Conservation (phyloP, 1,284 basidiomycete genomes). For the Melampsora larici-populina region DNA sequence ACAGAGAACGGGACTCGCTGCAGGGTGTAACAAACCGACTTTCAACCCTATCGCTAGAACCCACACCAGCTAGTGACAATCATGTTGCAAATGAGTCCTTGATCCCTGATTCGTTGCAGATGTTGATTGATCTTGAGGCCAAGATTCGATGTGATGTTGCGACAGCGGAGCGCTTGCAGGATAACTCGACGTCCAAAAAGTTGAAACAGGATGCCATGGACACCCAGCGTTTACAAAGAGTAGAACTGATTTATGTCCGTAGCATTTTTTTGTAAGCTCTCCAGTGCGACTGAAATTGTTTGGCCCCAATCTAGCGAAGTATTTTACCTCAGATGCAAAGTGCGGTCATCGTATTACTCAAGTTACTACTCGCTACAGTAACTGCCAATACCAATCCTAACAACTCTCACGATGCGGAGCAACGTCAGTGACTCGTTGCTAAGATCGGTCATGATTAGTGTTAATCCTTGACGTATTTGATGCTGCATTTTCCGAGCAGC, state of each 20-base stretch:
- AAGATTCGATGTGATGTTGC: conserved; percentile 59
- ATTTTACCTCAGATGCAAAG: conserved; percentile 76
- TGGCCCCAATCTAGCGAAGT: conserved; percentile 54
- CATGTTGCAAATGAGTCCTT: conserved; percentile 45
- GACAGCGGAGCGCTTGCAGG: conserved; percentile 46
- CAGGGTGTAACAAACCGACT: conserved; percentile 31
- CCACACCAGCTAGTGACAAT: conserved; percentile 48
- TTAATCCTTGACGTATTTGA: neutral
- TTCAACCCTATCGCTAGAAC: conserved; percentile 30
- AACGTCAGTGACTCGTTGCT: conserved; percentile 12
- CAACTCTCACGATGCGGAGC: conserved; percentile 44
- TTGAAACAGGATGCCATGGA: conserved; percentile 40
- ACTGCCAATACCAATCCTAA: conserved; percentile 59
- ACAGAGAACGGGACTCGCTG: conserved; percentile 38
- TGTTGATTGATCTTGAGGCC: conserved; percentile 63
- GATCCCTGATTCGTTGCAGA: conserved; percentile 36
- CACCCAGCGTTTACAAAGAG: conserved; percentile 68
- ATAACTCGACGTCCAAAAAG: conserved; percentile 27
- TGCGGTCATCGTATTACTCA: conserved; percentile 83
- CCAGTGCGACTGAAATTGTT: neutral
- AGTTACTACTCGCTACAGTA: conserved; percentile 80
- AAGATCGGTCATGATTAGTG: neutral
- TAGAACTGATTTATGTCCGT: conserved; percentile 85
- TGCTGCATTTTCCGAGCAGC: conserved; percentile 47
- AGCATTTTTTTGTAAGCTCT: neutral